Evolutionary conservation across 495 filamentous ascomycete genomes (phyloP).

Genomic region (Friedmanniomyces simplex): DNA sequence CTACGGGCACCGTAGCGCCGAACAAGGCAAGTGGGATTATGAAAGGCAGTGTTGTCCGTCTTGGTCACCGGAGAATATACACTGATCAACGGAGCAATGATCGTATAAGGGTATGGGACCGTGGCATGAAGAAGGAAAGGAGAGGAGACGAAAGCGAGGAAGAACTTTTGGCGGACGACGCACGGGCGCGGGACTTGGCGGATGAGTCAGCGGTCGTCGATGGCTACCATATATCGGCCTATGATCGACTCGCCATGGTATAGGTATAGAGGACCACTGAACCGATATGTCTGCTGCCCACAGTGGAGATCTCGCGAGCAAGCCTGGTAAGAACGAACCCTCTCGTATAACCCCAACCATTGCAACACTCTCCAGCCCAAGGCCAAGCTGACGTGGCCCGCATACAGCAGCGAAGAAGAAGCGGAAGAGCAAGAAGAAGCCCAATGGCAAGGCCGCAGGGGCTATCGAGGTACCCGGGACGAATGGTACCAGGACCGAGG

Average conservation of each 20-base stretch:
- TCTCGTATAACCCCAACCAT: not conserved
- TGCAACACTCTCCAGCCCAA: not conserved
- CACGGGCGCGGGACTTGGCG: too few relatives aligned
- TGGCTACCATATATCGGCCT: too few relatives aligned
- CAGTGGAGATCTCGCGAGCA: not conserved
- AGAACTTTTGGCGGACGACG: not conserved
- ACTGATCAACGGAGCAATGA: not conserved
- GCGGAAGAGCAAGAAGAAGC: conserved; percentile 31
- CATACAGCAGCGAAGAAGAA: conserved; percentile 28
- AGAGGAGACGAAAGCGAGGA: not conserved
- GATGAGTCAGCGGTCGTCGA: too few relatives aligned
- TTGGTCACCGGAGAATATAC: conserved; percentile 5
- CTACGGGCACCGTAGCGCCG: not conserved
- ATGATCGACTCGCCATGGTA: not conserved
- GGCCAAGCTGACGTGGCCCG: conserved; percentile 9
- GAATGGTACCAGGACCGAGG: conserved; percentile 13
- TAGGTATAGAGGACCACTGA: too few relatives aligned
- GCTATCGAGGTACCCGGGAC: conserved; percentile 10
- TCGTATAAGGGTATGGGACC: not conserved
- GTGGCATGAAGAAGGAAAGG: not conserved
- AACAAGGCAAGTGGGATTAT: conserved; percentile 3
- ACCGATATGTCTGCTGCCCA: not conserved
- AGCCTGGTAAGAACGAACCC: not conserved
- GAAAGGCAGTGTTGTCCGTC: not conserved
- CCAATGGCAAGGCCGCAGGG: conserved; percentile 18